A percentile compares a stretch with the other conserved stretches of the same genome.
phyloP scores from a whole-genome alignment of 2,329 filamentous ascomycete genomes.

The Xylariomycetidae sp. region DNA sequence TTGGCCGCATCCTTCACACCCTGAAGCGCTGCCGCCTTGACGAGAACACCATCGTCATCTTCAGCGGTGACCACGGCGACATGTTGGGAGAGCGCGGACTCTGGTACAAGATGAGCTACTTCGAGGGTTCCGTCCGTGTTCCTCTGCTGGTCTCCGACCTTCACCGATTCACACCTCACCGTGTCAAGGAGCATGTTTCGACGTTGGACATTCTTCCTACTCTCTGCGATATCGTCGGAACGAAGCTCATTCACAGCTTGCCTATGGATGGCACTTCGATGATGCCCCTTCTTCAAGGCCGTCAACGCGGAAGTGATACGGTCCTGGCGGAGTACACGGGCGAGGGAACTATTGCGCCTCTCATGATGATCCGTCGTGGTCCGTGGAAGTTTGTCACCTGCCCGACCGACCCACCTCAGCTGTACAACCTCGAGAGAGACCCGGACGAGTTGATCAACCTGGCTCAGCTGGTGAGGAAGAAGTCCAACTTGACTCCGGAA shows the following conservation, averaged over 20 bases:
- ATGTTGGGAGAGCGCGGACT: constrained; percentile 90
- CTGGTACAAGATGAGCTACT: constrained; percentile 99
- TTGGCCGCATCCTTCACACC: constrained; percentile 73
- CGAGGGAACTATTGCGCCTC: constrained; percentile 80
- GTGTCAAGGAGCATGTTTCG: constrained; percentile 77
- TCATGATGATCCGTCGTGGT: constrained; percentile 90
- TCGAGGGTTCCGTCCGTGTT: constrained; percentile 83
- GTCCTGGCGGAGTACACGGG: constrained; percentile 95
- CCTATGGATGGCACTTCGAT: constrained; percentile 82
- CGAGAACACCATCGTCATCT: constrained; percentile 84
- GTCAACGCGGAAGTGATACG: constrained; percentile 68
- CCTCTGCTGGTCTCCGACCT: constrained; percentile 83
- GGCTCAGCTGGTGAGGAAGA: constrained; percentile 38
- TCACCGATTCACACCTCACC: constrained; percentile 65
- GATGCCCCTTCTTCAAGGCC: constrained; percentile 66
- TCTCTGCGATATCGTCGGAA: constrained; percentile 74
- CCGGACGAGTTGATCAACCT: constrained; percentile 74
- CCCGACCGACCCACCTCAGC: constrained; percentile 73
- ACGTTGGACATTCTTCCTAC: constrained; percentile 88
- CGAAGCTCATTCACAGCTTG: constrained; percentile 61
- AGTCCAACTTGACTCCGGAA: constrained; percentile 30
- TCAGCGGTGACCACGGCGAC: constrained; percentile 90
- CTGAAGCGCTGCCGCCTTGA: constrained; percentile 74
- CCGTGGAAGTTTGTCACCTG: constrained; percentile 89
- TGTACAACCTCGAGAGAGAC: constrained; percentile 73